Base-by-base conservation (phyloP, 148 eudicot species). In the Persicaria tinctoria region DNA sequence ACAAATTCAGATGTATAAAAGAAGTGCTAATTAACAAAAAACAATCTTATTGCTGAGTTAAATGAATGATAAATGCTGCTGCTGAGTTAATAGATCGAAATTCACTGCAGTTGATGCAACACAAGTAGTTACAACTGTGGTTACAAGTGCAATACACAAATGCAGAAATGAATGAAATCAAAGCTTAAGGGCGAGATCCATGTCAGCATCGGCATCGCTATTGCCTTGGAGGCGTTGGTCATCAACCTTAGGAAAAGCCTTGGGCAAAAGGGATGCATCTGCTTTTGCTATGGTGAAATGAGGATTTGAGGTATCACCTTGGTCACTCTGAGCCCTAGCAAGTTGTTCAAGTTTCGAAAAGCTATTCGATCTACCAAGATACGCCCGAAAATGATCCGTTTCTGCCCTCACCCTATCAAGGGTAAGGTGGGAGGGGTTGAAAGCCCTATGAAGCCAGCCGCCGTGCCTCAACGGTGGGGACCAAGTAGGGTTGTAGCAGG, bases 151-250 rank as follows among this genome's bases (percentile, higher is more conserved):
- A 14, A 53, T 53, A n/a, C 56, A 53, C 5, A 53, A 53, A 53
- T 53, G 56, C n/a, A 0, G 56, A 53, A 53, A 53, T 53, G 13
- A 32, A 53, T 12, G n/a, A 2, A 53, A 53, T 76, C 56, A 80
- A 76, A 80, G 82, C 76, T 73, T 76, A 45, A 80, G 79, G 2
- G 75, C 44, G 16, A 80, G 23, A 80, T 80, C 82, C 46, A 80
- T 55, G 2, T 38, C 46, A 48, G 73, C 60, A 38, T 14, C 49
- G 6, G 27, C 75, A 51, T 69, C 47, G 2, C 1, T 32, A 32
- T 32, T 32, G 41, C 41, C 41, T 32, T 23, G 27, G 41, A 32
- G 41, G 41, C 41, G 41, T 32, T 32, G 41, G 41, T 32, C 41
- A 32, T 32, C 44, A 4, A 63, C 68, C 10, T 63, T 63, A 60